Evolutionary conservation across 305 asterid species (phyloP), one percentile per base, ranked within the genome.

Genomic region (Fraxinus sp.): DNA sequence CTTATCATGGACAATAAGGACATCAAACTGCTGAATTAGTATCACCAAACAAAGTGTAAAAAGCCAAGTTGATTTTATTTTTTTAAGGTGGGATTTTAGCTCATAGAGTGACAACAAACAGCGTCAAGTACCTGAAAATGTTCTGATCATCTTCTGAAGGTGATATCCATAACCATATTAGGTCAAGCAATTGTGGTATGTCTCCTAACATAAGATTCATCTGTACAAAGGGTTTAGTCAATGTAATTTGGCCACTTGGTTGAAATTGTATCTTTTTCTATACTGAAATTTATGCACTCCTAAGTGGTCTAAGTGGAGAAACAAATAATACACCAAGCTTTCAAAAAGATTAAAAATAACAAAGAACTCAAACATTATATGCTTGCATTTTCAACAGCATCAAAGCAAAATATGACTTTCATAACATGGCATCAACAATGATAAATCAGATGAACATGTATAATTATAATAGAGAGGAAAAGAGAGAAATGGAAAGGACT

Each of bases 121-220:
- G 78, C 76, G 78, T 55, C 62, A 39, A 80, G 52, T 87, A 97
- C 99, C 97, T 97, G 95, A 92, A 97, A 81, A 80, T 83, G 85
- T 87, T 89, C 77, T 86, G 92, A 37, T 87, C 96, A 79, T 90
- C 91, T 77, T 91, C 97, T 8, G 96, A 89, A 83, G 98, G 98
- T 37, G 98, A 95, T 89, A 97, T 93, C 99, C 99, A 97, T 82
- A 96, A 91, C 93, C 91, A 95, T 43, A 97, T 89, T 85, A 93
- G 93, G 86, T 93, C 97, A 52, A 97, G 97, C 90, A 97, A 87
- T 80, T 87, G 87, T 80, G 98, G 98, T 75, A 97, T 91, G 89
- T 95, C 97, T 81, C 98, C 99, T 82, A 91, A 82, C 98, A 97
- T 97, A 86, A 97, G 98, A 90, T 86, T 92, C 96, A 95, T 95